phyloP scores from a whole-genome alignment of 176 grass and related monocot species.

The Oryza coarctata region DNA sequence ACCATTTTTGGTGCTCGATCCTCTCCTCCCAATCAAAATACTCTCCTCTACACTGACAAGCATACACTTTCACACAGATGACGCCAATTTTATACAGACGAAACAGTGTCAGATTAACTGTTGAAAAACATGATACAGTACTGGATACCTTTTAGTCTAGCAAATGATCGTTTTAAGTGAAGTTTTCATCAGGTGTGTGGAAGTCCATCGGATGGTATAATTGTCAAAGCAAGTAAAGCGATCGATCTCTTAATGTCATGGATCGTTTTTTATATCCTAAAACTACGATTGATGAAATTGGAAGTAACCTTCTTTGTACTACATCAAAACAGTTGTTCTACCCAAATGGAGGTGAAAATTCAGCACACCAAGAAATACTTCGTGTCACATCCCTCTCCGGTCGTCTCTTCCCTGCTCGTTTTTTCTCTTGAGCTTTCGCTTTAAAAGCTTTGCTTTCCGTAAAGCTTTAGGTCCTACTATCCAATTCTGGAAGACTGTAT shows the following conservation, averaged over 20 bases:
- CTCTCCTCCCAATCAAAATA: not conserved
- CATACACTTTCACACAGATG: slow-evolving; percentile 22
- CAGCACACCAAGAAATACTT: not conserved
- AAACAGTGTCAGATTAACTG: not conserved
- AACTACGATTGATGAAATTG: not conserved
- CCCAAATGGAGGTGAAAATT: slow-evolving; percentile 16
- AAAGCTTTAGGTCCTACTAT: slow-evolving; percentile 43
- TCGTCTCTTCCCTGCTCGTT: not conserved
- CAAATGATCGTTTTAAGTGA: not conserved
- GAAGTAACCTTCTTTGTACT: slow-evolving; percentile 13
- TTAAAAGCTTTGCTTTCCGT: slow-evolving; percentile 30
- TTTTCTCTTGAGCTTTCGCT: not conserved
- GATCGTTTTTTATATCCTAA: not conserved
- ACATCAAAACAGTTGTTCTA: slow-evolving; percentile 9
- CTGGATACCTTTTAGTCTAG: not conserved
- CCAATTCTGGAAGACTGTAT: slow-evolving; percentile 10
- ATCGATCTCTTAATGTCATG: not conserved
- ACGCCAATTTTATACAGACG: not conserved
- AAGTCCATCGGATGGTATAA: not conserved
- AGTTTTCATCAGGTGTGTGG: not conserved
- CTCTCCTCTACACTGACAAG: not conserved
- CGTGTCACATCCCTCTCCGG: slow-evolving; percentile 12
- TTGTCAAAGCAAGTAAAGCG: slow-evolving; percentile 29
- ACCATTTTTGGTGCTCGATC: slow-evolving; percentile 25
- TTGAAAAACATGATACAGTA: not conserved